Conservation (phyloP, 2,329 filamentous ascomycete genomes). For the Xylaria polymorpha region DNA sequence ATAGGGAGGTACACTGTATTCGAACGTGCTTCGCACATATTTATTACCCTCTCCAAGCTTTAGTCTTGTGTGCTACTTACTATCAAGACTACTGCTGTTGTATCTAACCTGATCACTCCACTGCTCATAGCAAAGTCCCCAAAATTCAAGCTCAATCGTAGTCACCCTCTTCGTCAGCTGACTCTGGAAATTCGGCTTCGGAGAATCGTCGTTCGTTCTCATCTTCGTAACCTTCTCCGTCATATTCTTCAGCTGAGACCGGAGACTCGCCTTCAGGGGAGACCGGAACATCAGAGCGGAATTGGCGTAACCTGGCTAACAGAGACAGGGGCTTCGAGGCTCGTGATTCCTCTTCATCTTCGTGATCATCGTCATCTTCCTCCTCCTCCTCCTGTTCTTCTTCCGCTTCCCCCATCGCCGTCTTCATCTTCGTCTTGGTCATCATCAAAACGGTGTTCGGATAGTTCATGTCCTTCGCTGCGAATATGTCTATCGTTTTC, state of each 20-base stretch:
- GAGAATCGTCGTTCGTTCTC: constrained; percentile 14
- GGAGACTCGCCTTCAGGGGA: constrained; percentile 25
- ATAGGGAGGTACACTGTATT: no score
- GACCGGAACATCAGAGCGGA: constrained; percentile 37
- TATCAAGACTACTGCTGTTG: no score
- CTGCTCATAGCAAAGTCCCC: no score
- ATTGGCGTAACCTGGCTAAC: constrained; percentile 32
- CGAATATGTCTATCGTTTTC: constrained; percentile 29
- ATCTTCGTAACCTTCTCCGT: constrained; percentile 24
- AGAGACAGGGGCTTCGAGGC: constrained; percentile 31
- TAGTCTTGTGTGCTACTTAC: no score
- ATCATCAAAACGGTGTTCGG: constrained; percentile 11
- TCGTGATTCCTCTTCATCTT: constrained; percentile 15
- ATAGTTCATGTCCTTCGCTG: not conserved
- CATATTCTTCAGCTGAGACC: constrained; percentile 27
- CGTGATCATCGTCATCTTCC: constrained; percentile 18
- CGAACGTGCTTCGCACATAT: no score
- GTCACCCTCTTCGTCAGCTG: constrained; percentile 28
- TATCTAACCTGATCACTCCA: no score
- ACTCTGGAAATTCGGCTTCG: constrained; percentile 37
- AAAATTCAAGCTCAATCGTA: constrained; percentile 8
- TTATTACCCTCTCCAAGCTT: no score
- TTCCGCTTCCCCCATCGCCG: constrained; percentile 27
- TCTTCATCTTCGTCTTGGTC: constrained; percentile 31
- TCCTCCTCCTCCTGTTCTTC: constrained; percentile 25